These are phyloP conservation scores for Trichocladium uniseriatum DNA, from an alignment of 495 filamentous ascomycete genomes.

Conservation along the genomic window DNA sequence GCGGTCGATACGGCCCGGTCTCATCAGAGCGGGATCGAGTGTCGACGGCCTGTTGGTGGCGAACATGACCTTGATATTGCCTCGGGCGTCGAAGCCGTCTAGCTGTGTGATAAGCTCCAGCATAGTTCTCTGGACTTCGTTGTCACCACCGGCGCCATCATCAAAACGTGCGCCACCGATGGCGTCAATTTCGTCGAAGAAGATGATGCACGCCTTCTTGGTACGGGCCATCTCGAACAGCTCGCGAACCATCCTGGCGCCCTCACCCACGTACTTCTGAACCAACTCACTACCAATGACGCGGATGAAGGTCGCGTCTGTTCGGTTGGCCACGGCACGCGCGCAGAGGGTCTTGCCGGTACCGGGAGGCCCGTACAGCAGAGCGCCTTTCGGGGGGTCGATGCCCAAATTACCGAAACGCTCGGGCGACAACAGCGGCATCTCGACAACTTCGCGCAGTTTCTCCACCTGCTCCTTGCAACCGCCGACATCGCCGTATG, in stretches of 20 bases:
- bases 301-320: constrained; percentile 96
- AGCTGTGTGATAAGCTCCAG: constrained; percentile 96
- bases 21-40: constrained; percentile 90
- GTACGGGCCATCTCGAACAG: constrained; percentile 99
- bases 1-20: constrained; percentile 93
- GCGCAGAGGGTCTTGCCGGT: constrained; percentile 98
- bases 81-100: constrained; percentile 92
- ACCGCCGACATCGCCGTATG: constrained; percentile 95
- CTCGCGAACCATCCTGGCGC: constrained; percentile 95
- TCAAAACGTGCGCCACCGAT: constrained; percentile 98
- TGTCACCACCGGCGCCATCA: constrained; percentile 94
- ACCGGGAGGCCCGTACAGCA: constrained; percentile 93
- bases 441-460: constrained; percentile 95
- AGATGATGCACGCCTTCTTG: constrained; percentile 99
- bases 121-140: constrained; percentile 99
- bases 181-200: constrained; percentile 99
- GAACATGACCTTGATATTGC: constrained; percentile 99
- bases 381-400: constrained; percentile 93
- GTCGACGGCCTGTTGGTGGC: constrained; percentile 96
- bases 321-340: constrained; percentile 92
- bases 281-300: constrained; percentile 96
- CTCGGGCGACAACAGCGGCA: constrained; percentile 92
- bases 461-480: constrained; percentile 99
- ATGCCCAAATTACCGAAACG: constrained; percentile 96
- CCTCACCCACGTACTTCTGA: constrained; percentile 98